Base-by-base conservation (phyloP, 306 rosid genomes). In the Prinsepia uniflora region DNA sequence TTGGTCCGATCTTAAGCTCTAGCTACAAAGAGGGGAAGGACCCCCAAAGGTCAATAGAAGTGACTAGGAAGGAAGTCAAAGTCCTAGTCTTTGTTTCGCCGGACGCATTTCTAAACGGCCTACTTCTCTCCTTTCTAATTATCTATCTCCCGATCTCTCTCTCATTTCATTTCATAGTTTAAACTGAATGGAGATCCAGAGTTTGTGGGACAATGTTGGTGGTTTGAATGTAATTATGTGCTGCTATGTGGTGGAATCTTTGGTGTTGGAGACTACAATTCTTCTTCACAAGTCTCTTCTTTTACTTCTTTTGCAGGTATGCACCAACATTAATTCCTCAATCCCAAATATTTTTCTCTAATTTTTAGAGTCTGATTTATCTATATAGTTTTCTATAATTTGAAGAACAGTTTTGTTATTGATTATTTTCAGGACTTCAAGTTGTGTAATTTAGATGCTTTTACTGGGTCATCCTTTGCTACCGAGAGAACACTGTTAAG, bases 251-350 rank as follows among this genome's bases (percentile, higher is more conserved):
- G 30, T 42, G 24, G 63, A 73, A 15, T 41, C 44, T 64, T 10
- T 54, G 77, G 39, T 54, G 39, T 13, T 59, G 63, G 68, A 67
- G 22, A 57, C 52, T 17, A 60, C 68, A 19, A 8, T 66, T 42
- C 19, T 66, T 61, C 68, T 68, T 58, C 45, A 58, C 49, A 67
- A 59, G 56, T 67, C 79, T 19, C 65, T 67, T 47, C 73, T 67
- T 68, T 58, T n/a, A 2, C 34, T 57, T 4, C 52, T 46, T 13
- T 11, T 57, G 17, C 14, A 14, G 73, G 79, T 75, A 57, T 22
- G 30, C 30, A 24, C 30, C 30, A 24, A 24, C 30, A 24, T 36
- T 34, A 22, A 22, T 34, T 55, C 14, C 71, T 30, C 15, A 44
- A 65, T 15, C 47, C 61, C 40, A 3, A 5, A 12, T 10, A 42